Percentiles rank a stretch among this genome's conserved stretches.
Evolutionary conservation across 176 grass and related monocot species (phyloP).

Genomic region (Alopecurus myosuroides): DNA sequence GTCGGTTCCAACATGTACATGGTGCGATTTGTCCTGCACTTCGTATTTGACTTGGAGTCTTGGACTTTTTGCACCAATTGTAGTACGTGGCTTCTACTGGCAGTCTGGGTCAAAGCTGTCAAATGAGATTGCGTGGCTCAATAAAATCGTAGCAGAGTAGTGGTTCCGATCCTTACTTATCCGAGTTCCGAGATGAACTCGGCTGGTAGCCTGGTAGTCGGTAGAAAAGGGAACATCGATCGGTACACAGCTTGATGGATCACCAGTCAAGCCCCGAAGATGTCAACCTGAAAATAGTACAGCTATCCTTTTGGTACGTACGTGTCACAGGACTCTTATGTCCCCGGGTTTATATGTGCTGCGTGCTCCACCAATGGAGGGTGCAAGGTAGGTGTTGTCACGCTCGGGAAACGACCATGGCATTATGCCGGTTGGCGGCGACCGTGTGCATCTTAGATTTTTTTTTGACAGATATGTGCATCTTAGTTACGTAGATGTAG

Average conservation of each 20-base stretch:
- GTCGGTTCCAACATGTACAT: too few species aligned
- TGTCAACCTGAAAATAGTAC: not conserved
- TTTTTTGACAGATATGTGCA: too few species aligned
- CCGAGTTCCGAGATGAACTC: not conserved
- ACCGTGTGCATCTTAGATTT: too few species aligned
- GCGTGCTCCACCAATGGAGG: slow-evolving; percentile 13
- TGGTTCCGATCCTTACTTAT: slow-evolving; percentile 21
- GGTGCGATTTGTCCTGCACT: too few species aligned
- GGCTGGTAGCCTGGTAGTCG: not conserved
- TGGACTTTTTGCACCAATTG: not conserved
- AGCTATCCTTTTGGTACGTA: not conserved
- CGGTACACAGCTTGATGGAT: slow-evolving; percentile 4
- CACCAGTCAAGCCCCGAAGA: not conserved
- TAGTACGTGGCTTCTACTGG: not conserved
- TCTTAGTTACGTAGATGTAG: too few species aligned
- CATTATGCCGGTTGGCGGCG: too few species aligned
- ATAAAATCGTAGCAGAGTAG: not conserved
- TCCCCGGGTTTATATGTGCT: not conserved
- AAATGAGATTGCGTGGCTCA: not conserved
- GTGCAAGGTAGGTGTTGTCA: not conserved
- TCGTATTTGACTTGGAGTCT: too few species aligned
- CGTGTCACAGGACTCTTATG: not conserved
- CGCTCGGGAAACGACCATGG: not conserved
- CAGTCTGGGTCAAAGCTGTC: not conserved
- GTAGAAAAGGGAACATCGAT: not conserved